A percentile compares a stretch with the other conserved stretches of the same genome.
phyloP scores from a whole-genome alignment of 176 grass and related monocot genomes.

The Eragrostis nindensis region DNA sequence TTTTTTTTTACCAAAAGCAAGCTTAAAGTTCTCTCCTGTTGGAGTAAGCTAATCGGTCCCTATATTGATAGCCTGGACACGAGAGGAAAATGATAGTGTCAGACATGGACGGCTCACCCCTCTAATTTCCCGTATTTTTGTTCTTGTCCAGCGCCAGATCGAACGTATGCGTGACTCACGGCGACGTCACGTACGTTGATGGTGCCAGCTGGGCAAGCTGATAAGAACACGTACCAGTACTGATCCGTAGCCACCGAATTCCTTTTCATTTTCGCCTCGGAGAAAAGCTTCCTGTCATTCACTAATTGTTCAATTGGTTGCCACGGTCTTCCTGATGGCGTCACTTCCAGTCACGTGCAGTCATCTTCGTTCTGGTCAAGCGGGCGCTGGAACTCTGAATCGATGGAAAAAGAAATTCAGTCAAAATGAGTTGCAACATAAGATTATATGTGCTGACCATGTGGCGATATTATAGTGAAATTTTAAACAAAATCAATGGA shows the following conservation, averaged over 20 bases:
- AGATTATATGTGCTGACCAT: background rate
- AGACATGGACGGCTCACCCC: slow-evolving; percentile 38
- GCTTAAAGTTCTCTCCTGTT: background rate
- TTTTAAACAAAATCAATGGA: background rate
- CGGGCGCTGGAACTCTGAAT: background rate
- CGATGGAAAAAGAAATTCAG: background rate
- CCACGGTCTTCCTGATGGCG: slow-evolving; percentile 16
- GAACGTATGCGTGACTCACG: slow-evolving; percentile 46
- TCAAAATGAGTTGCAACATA: background rate
- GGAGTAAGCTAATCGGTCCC: slow-evolving; percentile 33
- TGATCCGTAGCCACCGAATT: background rate
- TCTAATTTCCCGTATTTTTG: background rate
- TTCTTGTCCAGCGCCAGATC: background rate
- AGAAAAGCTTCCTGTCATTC: background rate
- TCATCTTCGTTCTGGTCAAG: background rate
- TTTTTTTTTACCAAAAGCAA: background rate
- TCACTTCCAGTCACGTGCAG: slow-evolving; percentile 13
- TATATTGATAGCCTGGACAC: slow-evolving; percentile 7
- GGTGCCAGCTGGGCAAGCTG: background rate
- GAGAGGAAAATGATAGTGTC: background rate
- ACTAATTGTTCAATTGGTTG: background rate
- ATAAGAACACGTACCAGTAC: slow-evolving; percentile 41
- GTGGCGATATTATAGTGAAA: slow-evolving; percentile 8
- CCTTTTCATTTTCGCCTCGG: background rate
- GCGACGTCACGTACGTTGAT: slow-evolving; percentile 39